These are phyloP conservation scores for Gracilariopsis chorda DNA, from an alignment of 23 red algal genomes.

Conservation along the genomic window DNA sequence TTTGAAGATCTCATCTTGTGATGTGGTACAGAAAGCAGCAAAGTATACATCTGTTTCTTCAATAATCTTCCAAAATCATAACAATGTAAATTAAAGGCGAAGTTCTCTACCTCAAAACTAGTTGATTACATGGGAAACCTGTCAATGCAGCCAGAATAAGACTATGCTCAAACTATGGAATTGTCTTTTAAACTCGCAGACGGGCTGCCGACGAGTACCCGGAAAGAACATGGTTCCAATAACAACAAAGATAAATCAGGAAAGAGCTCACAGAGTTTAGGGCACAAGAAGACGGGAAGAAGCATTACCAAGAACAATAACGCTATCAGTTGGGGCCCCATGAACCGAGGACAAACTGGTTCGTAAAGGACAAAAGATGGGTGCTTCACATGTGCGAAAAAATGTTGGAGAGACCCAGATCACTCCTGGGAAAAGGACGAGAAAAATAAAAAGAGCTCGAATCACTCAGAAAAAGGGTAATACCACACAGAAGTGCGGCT, in stretches of 20 bases:
- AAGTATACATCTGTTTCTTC: not conserved
- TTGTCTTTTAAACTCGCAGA: not conserved
- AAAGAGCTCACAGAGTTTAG: not conserved
- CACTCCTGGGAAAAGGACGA: not conserved
- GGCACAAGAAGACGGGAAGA: not conserved
- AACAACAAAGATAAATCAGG: not conserved
- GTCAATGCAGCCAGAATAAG: not conserved
- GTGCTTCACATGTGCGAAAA: not conserved
- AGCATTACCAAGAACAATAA: not conserved
- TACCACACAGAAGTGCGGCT: not conserved
- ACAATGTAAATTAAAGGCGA: not conserved
- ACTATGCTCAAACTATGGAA: not conserved
- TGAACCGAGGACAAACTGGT: not conserved
- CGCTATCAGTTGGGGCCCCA: not conserved
- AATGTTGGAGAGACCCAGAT: not conserved
- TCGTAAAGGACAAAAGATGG: not conserved
- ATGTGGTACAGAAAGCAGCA: not conserved
- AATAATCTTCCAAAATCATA: not conserved
- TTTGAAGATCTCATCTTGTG: not conserved
- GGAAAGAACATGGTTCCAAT: not conserved
- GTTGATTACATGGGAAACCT: not conserved
- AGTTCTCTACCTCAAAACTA: not conserved
- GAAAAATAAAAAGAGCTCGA: not conserved
- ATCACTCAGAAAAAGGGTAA: not conserved
- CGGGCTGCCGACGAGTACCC: not conserved